Evolutionary conservation across 2,329 filamentous ascomycete genomes (phyloP), one percentile per base, ranked within the genome.

Genomic region (Talaromyces amestolkiae): DNA sequence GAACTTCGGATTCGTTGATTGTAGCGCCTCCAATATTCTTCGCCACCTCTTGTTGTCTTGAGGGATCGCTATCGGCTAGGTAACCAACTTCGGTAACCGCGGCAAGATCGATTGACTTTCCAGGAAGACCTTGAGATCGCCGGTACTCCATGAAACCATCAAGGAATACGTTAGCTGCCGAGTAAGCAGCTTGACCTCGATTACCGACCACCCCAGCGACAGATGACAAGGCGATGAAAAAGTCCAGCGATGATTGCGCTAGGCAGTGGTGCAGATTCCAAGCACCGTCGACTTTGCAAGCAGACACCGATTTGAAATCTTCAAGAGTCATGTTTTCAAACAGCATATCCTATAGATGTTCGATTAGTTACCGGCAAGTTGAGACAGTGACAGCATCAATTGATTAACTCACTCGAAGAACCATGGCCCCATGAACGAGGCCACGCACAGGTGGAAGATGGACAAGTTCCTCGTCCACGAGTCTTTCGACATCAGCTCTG

Each of bases 1-100:
- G 74, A 0, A 87, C 83, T 72, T 87, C 85, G 7, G 80, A 79
- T 69, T 83, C 84, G 69, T 58, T 49, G 35, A 66, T 43, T 15
- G 67, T 69, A 58, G 65, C 67, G 11, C 61, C 63, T 11, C 69
- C 71, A 17, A 72, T 70, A 61, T 74, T 72, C 43, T 72, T 72
- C 5, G 70, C 56, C 7, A 71, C 68, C 58, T 72, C 71, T 58
- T 71, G 65, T 13, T 65, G 69, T 6, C 70, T 68, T 33, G 64
- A 43, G 8, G 33, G 60, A 33, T 59, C 47, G 13, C 59, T 62
- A 7, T 59, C 33, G 13, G 64, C 64, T n/a, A 66, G 17, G 53
- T 66, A 66, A 6, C 64, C 64, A 3, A 58, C 60, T 35, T 60
- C 53, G 15, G 61, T 58, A 2, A 66, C 60, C 1, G 61, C 64